phyloP scores from a whole-genome alignment of 2,329 filamentous ascomycete genomes.

The Trichoderma sp. region DNA sequence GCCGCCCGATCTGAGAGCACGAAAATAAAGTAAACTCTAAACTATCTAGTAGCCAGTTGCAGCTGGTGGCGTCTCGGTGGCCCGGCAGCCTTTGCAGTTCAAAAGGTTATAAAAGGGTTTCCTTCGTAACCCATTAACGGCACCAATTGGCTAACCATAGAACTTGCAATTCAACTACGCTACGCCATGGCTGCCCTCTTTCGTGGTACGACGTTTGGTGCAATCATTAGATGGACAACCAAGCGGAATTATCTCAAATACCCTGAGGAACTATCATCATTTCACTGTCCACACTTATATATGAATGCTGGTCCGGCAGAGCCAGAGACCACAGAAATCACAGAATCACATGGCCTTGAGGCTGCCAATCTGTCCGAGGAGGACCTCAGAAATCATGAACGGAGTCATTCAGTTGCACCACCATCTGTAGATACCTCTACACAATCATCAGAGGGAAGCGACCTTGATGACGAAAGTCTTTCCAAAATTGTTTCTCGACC shows the following conservation, averaged over 20 bases:
- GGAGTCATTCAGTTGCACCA: background rate
- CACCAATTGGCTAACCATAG: too few species aligned
- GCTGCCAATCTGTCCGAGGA: background rate
- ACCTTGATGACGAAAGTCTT: background rate
- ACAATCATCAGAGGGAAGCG: background rate
- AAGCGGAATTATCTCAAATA: background rate
- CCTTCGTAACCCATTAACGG: too few species aligned
- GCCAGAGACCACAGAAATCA: background rate
- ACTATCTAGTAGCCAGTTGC: background rate
- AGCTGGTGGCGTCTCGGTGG: background rate
- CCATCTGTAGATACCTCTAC: background rate
- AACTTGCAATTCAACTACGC: too few species aligned
- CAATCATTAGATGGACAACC: background rate
- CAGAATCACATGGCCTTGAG: background rate
- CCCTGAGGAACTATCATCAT: background rate
- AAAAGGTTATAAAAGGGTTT: background rate
- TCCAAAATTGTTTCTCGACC: background rate
- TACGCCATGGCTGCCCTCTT: background rate
- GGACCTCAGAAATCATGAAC: background rate
- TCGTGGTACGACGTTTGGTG: background rate
- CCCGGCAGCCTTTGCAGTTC: background rate
- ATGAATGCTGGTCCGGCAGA: background rate
- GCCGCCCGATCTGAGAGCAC: slow-evolving; percentile 1
- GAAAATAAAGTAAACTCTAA: background rate
- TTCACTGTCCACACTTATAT: background rate